Conservation (phyloP, 2,329 filamentous ascomycete species). For the Sporothrix dimorphospora region DNA sequence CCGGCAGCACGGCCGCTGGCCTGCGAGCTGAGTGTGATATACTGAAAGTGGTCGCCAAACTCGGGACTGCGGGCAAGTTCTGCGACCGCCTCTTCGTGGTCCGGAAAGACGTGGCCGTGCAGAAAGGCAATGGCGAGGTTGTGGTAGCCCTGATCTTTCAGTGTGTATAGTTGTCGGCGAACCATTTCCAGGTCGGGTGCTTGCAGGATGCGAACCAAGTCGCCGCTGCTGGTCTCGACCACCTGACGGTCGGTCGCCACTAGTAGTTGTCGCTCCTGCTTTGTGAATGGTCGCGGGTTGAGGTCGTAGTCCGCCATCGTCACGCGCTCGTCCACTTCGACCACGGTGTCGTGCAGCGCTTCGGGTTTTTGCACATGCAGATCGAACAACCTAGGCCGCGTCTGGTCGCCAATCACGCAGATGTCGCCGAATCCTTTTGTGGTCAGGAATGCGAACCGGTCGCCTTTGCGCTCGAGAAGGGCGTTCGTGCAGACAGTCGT, state of each 20-base stretch:
- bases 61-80: not conserved
- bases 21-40: constrained; percentile 38
- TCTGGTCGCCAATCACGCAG: constrained; percentile 89
- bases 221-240: constrained; percentile 58
- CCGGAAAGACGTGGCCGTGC: not conserved
- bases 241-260: constrained; percentile 40
- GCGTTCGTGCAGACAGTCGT: constrained; percentile 95
- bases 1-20: constrained; percentile 44
- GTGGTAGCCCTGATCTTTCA: constrained; percentile 39
- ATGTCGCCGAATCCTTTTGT: constrained; percentile 77
- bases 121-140: constrained; percentile 48
- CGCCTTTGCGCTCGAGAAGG: constrained; percentile 84
- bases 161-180: constrained; percentile 50
- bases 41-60: not conserved
- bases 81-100: not conserved
- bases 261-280: not conserved
- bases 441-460: constrained; percentile 79
- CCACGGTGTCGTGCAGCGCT: constrained; percentile 78
- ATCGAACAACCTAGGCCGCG: constrained; percentile 86
- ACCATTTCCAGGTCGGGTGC: constrained; percentile 60
- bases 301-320: constrained; percentile 68
- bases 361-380: constrained; percentile 83
- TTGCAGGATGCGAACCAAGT: constrained; percentile 46
- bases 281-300: constrained; percentile 15
- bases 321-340: constrained; percentile 87